Base-by-base conservation (phyloP, 2,329 filamentous ascomycete genomes). In the Verticillium alfalfae region DNA sequence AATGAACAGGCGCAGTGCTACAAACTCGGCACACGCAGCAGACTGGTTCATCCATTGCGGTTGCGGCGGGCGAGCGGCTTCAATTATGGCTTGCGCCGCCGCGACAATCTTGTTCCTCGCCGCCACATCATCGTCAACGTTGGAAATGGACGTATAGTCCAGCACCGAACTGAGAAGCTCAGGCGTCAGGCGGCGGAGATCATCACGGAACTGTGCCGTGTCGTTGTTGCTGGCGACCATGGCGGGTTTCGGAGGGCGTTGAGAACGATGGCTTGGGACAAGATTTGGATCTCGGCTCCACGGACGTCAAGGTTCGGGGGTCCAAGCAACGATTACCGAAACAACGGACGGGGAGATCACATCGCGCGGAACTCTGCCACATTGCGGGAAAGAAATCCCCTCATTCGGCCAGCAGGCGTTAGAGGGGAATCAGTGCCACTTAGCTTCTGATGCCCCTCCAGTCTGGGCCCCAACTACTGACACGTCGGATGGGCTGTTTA, bases 1-100 rank as follows among this genome's bases (percentile, higher is more conserved):
- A 38, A 70, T 64, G 60, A 76, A 75, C 12, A 75, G 64, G 16
- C 64, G 38, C 34, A 59, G 58, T 7, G 58, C 58, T 34, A 59
- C 58, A 34, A 59, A 59, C 34, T 59, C 58, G 10, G 58, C 58
- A 15, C 58, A 54, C 15, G 58, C 58, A 6, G 58, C 45, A 18
- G 58, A 59, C 45, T 59, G 39, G 6, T 59, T 61, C 63, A 63
- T 62, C 61, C 60, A 64, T 26, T 62, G 57, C 2, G 64, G 63
- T 3, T 39, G 34, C 13, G 61, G 34, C 12, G 55, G 59, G n/a
- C 52, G 45, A 15, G 56, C 54, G 15, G 61, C 56, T 2, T 36
- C 18, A 12, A 65, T 36, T 22, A 66, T 60, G 38, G 59, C 60
- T 10, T 55, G 59, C 3, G 63, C 64, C 6, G 64, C 61, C 34